Evolutionary conservation across 805 yeast genomes (phyloP), one percentile per base, ranked within the genome.

Genomic region (Komagataella phaffii): DNA sequence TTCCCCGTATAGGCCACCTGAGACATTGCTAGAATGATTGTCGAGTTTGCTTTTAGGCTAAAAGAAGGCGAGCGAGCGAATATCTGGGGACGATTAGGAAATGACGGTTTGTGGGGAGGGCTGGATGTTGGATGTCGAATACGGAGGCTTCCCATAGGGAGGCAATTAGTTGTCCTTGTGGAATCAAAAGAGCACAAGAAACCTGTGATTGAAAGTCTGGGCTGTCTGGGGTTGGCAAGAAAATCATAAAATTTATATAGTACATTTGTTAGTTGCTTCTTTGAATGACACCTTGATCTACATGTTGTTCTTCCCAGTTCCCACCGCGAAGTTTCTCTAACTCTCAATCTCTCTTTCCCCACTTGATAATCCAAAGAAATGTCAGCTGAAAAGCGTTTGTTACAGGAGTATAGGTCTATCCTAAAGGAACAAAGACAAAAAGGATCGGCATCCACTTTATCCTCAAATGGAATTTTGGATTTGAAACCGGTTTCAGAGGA

Each of bases 401-500:
- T 70, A 57, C 65, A 68, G 54, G 75, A 71, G 59, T 62, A 63
- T 45, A 56, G 62, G 23, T 49, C 58, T 6, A 56, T 64, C 5
- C 63, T 64, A 54, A 63, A 59, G 49, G 71, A 64, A 44, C 57
- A 66, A 6, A 19, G 36, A 0, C 24, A 46, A 5, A 54, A 55
- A 23, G 45, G 47, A n/a, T 21, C 46, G 1, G 53, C 56, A 3
- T 59, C 64, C 3, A 53, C 64, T 3, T 45, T 59, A 2, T 43
- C 50, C n/a, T 57, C 58, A 17, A 51, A 60, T 4, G 67, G 69
- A 17, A 72, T 80, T 7, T 51, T 71, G 3, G 47, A 57, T 2
- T 63, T 82, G 3, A 65, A 59, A 44, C 88, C 88, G 0, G 55
- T 56, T 7, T 56, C 64, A 7, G 70, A 70, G 48, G 66, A 69